phyloP scores from a whole-genome alignment of 257 asterid species.

The Penstemon eatonii region DNA sequence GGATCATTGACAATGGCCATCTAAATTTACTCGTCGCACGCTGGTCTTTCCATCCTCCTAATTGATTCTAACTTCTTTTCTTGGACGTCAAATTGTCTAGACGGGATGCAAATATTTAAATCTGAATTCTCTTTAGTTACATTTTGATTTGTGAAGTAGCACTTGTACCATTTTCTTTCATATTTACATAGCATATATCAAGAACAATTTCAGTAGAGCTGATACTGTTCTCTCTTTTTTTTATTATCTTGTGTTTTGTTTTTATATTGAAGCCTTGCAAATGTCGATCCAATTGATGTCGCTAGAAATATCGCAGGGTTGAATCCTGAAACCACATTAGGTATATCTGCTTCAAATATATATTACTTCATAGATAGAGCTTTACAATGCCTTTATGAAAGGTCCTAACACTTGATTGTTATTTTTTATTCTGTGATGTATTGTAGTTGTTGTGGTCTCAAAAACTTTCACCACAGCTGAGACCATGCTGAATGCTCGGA shows the following conservation, averaged over 20 bases:
- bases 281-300: conserved; percentile 96
- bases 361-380: conserved; percentile 9
- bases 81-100: neutral
- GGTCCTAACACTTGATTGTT: conserved; percentile 5
- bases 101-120: neutral
- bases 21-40: conserved; percentile 4
- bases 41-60: neutral
- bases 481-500: conserved; percentile 96
- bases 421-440: conserved; percentile 25
- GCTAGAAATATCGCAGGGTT: conserved; percentile 80
- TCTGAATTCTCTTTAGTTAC: conserved; percentile 20
- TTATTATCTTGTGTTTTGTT: conserved; percentile 16
- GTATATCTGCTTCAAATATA: conserved; percentile 37
- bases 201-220: conserved; percentile 15
- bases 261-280: conserved; percentile 77
- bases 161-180: conserved; percentile 16
- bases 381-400: conserved; percentile 5
- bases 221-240: neutral
- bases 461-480: conserved; percentile 99
- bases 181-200: conserved; percentile 16
- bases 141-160: conserved; percentile 3
- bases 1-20: conserved; percentile 3
- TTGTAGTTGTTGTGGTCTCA: conserved; percentile 93
- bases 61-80: neutral
- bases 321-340: conserved; percentile 96